These are phyloP conservation scores for Diplodia scrobiculata DNA, from an alignment of 2,329 filamentous ascomycete genomes.

Conservation along the genomic window DNA sequence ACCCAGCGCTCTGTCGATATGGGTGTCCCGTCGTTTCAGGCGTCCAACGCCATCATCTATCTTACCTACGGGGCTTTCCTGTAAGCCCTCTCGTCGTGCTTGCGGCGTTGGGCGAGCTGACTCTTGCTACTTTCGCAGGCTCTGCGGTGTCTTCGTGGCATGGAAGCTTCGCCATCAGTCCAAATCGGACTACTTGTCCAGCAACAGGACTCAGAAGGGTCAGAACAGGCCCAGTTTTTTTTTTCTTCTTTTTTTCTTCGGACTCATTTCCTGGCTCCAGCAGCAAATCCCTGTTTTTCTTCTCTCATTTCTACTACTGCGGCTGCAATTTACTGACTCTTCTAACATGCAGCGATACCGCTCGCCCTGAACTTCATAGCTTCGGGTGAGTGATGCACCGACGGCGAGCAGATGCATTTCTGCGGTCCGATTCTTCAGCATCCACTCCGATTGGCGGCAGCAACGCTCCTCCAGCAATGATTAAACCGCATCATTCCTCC, in stretches of 20 bases:
- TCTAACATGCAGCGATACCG: conserved; percentile 64
- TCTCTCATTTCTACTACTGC: not conserved
- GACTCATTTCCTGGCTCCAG: not conserved
- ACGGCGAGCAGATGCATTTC: not conserved
- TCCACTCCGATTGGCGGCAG: conserved; percentile 14
- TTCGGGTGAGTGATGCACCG: conserved; percentile 71
- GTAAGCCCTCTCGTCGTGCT: conserved; percentile 52
- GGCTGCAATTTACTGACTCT: not conserved
- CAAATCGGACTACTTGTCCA: conserved; percentile 71
- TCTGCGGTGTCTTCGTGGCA: conserved; percentile 63
- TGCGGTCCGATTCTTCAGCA: conserved; percentile 8
- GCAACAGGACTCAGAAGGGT: conserved; percentile 84
- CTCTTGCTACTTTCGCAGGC: conserved; percentile 48
- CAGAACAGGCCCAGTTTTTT: conserved; percentile 44
- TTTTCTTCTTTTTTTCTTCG: not conserved
- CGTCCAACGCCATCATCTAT: conserved; percentile 83
- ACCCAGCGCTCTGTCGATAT: conserved; percentile 50
- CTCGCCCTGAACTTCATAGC: conserved; percentile 88
- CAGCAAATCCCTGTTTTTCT: not conserved
- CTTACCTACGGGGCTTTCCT: conserved; percentile 76
- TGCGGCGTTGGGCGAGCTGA: conserved; percentile 11
- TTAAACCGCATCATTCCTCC: not conserved
- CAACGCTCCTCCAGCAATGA: conserved; percentile 12
- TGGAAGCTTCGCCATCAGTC: conserved; percentile 63
- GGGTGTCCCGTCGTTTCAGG: conserved; percentile 73